Conservation (phyloP, 805 yeast genomes). For the Yarrowia alimentaria region DNA sequence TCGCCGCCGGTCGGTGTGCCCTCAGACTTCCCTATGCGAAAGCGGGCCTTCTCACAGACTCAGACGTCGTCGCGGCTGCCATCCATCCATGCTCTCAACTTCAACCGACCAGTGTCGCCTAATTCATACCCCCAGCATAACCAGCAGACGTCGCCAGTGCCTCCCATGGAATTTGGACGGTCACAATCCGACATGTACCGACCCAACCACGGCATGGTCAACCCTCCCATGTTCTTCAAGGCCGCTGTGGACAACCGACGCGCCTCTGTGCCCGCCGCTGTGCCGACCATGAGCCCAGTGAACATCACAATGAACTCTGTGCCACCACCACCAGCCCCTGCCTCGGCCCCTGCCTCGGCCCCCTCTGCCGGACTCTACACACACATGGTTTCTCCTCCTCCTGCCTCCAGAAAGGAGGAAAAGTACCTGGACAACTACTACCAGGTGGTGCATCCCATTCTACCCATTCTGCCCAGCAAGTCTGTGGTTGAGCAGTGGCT, state of each 20-base stretch:
- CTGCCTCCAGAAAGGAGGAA: conserved; percentile 35
- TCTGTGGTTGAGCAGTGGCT: conserved; percentile 33
- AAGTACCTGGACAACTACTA: conserved; percentile 41
- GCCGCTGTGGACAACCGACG: conserved; percentile 23
- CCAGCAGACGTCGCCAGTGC: conserved; percentile 11
- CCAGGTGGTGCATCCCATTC: conserved; percentile 41
- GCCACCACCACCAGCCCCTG: conserved; percentile 17
- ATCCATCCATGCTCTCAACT: conserved; percentile 23
- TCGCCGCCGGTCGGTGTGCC: conserved; percentile 14
- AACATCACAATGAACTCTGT: too few relatives aligned
- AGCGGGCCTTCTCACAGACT: conserved; percentile 25
- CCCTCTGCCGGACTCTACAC: too few relatives aligned
- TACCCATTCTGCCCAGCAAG: conserved; percentile 43
- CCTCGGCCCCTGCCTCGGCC: conserved; percentile 12
- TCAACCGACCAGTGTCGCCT: conserved; percentile 19
- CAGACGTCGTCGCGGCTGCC: conserved; percentile 2
- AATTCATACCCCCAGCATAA: too few relatives aligned
- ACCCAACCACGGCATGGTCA: too few relatives aligned
- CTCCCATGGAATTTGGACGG: too few relatives aligned
- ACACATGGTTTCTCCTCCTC: too few relatives aligned
- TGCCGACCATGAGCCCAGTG: conserved; percentile 1
- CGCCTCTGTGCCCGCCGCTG: conserved; percentile 7
- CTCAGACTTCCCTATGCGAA: conserved; percentile 11
- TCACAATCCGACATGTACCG: conserved; percentile 27
- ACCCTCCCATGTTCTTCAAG: conserved; percentile 23